Conservation (phyloP, 2,329 filamentous ascomycete genomes). For the Pyricularia pennisetigena region DNA sequence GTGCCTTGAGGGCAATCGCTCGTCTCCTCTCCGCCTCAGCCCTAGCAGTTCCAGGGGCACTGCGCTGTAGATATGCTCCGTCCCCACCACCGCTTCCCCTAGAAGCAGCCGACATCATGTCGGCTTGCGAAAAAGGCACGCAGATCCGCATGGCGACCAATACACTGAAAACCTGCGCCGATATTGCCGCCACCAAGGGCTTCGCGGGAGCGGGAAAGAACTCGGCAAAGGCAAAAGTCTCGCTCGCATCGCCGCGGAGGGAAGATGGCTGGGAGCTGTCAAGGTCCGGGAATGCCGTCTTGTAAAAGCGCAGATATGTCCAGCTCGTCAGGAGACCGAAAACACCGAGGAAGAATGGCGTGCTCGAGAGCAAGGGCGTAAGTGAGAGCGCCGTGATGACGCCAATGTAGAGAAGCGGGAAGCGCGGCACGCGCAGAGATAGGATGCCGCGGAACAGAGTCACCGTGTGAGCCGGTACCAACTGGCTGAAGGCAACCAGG, state of each 20-base stretch:
- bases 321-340: slow-evolving; percentile 81
- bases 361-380: slow-evolving; percentile 52
- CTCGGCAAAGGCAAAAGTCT: slow-evolving; percentile 91
- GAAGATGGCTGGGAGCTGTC: slow-evolving; percentile 49
- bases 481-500: slow-evolving; percentile 94
- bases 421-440: slow-evolving; percentile 72
- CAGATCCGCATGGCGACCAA: slow-evolving; percentile 71
- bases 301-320: slow-evolving; percentile 96
- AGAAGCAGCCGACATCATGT: slow-evolving; percentile 53
- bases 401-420: slow-evolving; percentile 65
- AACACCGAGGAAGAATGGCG: slow-evolving; percentile 68
- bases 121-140: slow-evolving; percentile 74
- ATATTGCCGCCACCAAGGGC: slow-evolving; percentile 63
- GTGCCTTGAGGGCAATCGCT: slow-evolving; percentile 78
- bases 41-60: slow-evolving; percentile 58
- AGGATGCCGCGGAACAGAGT: slow-evolving; percentile 82
- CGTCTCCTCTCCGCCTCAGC: slow-evolving; percentile 88
- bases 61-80: slow-evolving; percentile 44
- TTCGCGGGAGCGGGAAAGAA: slow-evolving; percentile 87
- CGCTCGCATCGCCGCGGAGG: slow-evolving; percentile 83
- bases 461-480: slow-evolving; percentile 93
- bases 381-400: slow-evolving; percentile 55
- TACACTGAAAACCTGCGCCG: slow-evolving; percentile 63
- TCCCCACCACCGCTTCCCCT: slow-evolving; percentile 48
- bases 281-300: slow-evolving; percentile 60